Conservation (phyloP, 768 basidiomycete species). For the Pisolithus albus region DNA sequence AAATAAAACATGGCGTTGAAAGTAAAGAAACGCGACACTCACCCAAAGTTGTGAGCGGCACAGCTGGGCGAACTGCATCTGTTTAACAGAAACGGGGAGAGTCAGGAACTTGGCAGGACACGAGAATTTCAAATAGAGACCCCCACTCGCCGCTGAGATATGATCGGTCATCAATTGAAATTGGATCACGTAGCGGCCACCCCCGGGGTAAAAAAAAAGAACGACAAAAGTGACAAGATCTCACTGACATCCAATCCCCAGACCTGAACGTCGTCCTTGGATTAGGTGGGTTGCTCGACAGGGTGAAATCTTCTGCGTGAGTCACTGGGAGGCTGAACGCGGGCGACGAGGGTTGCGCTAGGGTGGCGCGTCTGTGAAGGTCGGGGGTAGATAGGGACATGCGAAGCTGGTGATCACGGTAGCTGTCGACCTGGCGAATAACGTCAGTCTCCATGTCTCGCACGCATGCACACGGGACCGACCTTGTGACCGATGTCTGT, state of each 20-base stretch:
- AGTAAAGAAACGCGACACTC: constrained; percentile 29
- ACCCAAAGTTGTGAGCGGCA: constrained; percentile 84
- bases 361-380: constrained; percentile 19
- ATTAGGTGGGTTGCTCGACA: constrained; percentile 69
- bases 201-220: constrained; percentile 1
- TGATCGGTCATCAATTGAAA: constrained; percentile 3
- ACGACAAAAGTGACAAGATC: constrained; percentile 6
- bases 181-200: constrained; percentile 11
- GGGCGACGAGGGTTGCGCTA: constrained; percentile 1
- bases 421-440: constrained; percentile 8
- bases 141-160: constrained; percentile 1
- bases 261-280: constrained; percentile 58
- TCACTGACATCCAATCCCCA: constrained; percentile 72
- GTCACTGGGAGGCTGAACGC: not conserved
- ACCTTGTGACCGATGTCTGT: constrained; percentile 31
- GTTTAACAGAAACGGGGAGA: not conserved
- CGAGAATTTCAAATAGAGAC: constrained; percentile 14
- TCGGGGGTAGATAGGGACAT: constrained; percentile 31
- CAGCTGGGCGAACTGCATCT: constrained; percentile 67
- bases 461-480: not conserved
- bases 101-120: constrained; percentile 11
- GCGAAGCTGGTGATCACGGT: constrained; percentile 19
- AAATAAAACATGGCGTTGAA: too few species aligned
- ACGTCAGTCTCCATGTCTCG: constrained; percentile 6
- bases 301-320: constrained; percentile 39